Base-by-base conservation (phyloP, 148 eudicot species). In the Camellia japonica region DNA sequence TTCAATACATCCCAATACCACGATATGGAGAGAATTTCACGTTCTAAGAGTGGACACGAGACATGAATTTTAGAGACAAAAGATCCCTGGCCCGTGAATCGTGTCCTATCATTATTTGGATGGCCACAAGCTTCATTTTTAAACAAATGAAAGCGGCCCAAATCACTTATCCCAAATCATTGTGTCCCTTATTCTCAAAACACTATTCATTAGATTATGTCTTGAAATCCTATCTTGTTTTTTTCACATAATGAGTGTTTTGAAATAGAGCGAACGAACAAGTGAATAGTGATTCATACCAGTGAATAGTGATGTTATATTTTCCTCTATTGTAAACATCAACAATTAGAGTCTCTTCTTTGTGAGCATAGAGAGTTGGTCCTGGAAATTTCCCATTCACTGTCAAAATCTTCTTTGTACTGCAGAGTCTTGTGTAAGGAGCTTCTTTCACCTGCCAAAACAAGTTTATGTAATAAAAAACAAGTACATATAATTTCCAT, bases 371-470 rank as follows among this genome's bases (percentile, higher is more conserved):
- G 16, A 79, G 75, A 46, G 82, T 79, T 79, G 82, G 82, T 38
- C 82, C 77, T 2, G 82, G 82, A 62, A 71, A 79, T 71, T 58
- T 44, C 30, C 82, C 82, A 61, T 79, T 79, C 6, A 79, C 77
- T 60, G 76, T 47, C 44, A 79, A 49, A 19, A 79, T 79, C n/a
- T 79, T 79, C 69, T 79, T 79, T 30, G 76, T 72, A 61, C 71
- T 71, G 69, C 82, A 79, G 6, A 79, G 82, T 54, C 82, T 79
- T 49, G 82, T 71, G 65, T 78, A 78, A 18, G 74, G 43, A 43
- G 52, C 5, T 78, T 78, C 80, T 56, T 78, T 58, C 64, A 78
- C 80, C 74, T 78, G 64, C 65, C 59, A 30, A 6, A 19, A 0
- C 15, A 30, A 68, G 47, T n/a, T 38, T 38, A 30, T 30, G 38